Evolutionary conservation across 192 early-diverging fungal species (phyloP).

Genomic region (Coemansia furcata): DNA sequence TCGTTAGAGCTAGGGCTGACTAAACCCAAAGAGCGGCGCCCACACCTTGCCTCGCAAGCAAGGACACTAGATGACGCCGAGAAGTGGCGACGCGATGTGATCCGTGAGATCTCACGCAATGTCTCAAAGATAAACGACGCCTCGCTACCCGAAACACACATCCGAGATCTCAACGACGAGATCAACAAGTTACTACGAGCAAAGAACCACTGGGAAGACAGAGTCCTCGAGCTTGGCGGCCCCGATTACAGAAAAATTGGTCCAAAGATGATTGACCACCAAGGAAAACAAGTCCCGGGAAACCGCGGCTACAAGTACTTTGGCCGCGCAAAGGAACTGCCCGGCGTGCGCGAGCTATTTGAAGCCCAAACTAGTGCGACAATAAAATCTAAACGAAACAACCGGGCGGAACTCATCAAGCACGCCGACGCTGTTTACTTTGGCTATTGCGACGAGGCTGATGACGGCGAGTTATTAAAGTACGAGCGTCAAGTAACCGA

Average conservation of each 20-base stretch:
- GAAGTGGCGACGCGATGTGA: constrained; percentile 85
- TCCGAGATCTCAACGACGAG: constrained; percentile 93
- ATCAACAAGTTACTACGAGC: constrained; percentile 93
- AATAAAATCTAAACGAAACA: constrained; percentile 50
- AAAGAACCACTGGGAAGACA: constrained; percentile 88
- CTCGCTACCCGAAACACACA: constrained; percentile 83
- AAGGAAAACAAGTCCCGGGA: constrained; percentile 88
- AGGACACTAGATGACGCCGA: constrained; percentile 77
- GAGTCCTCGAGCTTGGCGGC: constrained; percentile 89
- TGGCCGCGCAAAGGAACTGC: constrained; percentile 91
- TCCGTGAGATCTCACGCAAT: constrained; percentile 84
- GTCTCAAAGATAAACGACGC: constrained; percentile 91
- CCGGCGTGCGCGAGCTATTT: constrained; percentile 90
- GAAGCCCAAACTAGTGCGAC: constrained; percentile 58
- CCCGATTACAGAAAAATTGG: constrained; percentile 85
- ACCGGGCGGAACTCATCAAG: constrained; percentile 68
- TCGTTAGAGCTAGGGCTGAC: constrained; percentile 72
- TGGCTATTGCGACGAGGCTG: constrained; percentile 90
- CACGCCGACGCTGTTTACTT: constrained; percentile 93
- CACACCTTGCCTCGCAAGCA: constrained; percentile 69
- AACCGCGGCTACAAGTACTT: constrained; percentile 96
- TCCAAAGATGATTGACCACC: constrained; percentile 75
- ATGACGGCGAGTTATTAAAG: constrained; percentile 75
- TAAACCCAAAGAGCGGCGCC: constrained; percentile 67
- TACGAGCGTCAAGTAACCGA: constrained; percentile 71